These are phyloP conservation scores for Corymbia maculata DNA, from an alignment of 345 rosid species.

Conservation along the genomic window DNA sequence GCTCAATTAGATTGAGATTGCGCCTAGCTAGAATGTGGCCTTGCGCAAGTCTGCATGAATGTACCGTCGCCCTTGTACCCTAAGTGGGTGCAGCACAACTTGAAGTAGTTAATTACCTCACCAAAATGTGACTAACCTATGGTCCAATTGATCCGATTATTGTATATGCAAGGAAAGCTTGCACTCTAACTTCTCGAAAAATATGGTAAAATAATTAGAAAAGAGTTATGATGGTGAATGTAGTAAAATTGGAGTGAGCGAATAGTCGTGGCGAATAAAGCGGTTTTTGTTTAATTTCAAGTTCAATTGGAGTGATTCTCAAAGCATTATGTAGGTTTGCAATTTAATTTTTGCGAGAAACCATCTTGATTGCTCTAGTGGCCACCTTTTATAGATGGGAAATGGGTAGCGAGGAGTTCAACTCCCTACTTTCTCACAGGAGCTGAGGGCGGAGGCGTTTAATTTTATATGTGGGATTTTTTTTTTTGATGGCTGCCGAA, in stretches of 20 bases:
- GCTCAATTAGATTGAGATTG: accelerated
- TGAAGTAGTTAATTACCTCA: accelerated
- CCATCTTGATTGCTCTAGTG: too few relatives aligned
- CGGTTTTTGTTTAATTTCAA: not conserved
- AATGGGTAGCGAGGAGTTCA: too few relatives aligned
- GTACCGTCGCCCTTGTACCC: not conserved
- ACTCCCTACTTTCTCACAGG: too few relatives aligned
- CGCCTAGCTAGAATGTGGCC: not conserved
- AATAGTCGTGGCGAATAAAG: not conserved
- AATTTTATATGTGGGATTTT: too few relatives aligned
- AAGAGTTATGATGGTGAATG: not conserved
- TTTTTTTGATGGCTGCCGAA: too few relatives aligned
- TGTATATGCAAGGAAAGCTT: not conserved
- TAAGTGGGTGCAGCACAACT: not conserved
- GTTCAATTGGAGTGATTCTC: not conserved
- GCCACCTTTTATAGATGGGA: too few relatives aligned
- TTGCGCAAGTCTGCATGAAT: not conserved
- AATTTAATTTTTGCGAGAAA: accelerated
- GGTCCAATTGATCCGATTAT: accelerated
- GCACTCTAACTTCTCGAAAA: not conserved
- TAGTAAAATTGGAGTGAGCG: not conserved
- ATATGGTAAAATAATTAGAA: not conserved
- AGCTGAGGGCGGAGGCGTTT: too few relatives aligned
- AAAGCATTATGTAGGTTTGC: accelerated
- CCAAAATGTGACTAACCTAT: not conserved